Percentiles rank a stretch among this genome's conserved stretches.
phyloP scores from a whole-genome alignment of 768 basidiomycete species.

The Amanita subjunquillea region DNA sequence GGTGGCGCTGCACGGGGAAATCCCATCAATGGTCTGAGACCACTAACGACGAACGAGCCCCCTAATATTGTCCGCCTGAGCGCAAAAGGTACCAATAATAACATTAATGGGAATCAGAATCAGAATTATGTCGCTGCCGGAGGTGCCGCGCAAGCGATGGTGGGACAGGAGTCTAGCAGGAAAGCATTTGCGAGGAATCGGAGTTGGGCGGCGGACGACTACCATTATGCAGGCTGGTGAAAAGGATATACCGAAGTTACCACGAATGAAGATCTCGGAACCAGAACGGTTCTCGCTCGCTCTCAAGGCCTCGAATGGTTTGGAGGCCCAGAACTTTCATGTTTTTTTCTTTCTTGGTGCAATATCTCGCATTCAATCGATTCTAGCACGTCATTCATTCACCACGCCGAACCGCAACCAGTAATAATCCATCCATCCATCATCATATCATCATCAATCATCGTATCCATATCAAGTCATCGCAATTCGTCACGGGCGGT shows the following conservation, averaged over 20 bases:
- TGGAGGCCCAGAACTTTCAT: neutral
- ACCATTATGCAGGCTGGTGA: slow-evolving; percentile 4
- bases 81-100: slow-evolving; percentile 20
- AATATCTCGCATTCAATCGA: neutral
- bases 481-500: neutral
- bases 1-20: slow-evolving; percentile 14
- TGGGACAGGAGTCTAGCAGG: slow-evolving; percentile 5
- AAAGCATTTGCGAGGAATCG: slow-evolving; percentile 1
- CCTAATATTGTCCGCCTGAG: slow-evolving; percentile 33
- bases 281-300: neutral
- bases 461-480: neutral
- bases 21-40: slow-evolving; percentile 17
- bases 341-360: neutral
- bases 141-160: neutral
- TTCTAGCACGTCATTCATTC: neutral
- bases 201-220: slow-evolving; percentile 4
- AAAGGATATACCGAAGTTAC: neutral
- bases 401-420: neutral
- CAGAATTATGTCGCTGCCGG: neutral
- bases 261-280: neutral
- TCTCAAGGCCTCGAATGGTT: neutral
- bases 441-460: neutral
- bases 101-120: neutral
- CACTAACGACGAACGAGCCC: slow-evolving; percentile 15
- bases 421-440: neutral